Evolutionary conservation across 225 moss, liverwort and hornwort species (phyloP).

Genomic region (Physcomitrellopsis africana): DNA sequence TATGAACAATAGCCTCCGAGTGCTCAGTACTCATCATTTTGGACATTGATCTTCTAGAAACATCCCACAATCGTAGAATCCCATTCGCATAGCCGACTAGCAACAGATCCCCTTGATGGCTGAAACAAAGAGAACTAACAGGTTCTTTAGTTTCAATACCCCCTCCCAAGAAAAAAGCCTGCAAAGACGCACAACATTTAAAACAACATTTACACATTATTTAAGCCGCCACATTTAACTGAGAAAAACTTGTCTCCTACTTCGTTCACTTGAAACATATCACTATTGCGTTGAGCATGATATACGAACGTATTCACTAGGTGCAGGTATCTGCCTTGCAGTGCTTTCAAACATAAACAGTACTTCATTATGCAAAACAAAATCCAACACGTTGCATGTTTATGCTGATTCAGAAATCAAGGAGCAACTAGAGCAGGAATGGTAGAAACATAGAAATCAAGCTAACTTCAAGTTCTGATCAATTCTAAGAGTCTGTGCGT

Average conservation of each 20-base stretch:
- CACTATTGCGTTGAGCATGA: not conserved
- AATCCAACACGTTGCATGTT: constrained; percentile 9
- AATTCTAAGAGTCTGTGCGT: not conserved
- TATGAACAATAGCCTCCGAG: constrained; percentile 82
- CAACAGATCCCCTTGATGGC: constrained; percentile 92
- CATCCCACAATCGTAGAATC: constrained; percentile 84
- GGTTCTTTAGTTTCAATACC: constrained; percentile 79
- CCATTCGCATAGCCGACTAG: constrained; percentile 95
- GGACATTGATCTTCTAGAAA: constrained; percentile 69
- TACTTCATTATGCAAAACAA: not conserved
- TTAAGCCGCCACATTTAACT: not conserved
- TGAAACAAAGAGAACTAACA: constrained; percentile 95
- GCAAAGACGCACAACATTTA: constrained; percentile 37
- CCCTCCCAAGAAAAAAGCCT: constrained; percentile 86
- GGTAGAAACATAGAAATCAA: constrained; percentile 8
- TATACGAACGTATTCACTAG: constrained; percentile 1
- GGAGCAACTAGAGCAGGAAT: constrained; percentile 4
- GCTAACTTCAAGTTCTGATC: constrained; percentile 21
- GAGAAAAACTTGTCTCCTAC: not conserved
- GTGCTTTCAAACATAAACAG: not conserved
- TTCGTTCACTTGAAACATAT: constrained; percentile 15
- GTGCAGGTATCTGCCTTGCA: not conserved
- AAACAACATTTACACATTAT: not conserved
- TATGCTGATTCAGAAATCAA: constrained; percentile 11
- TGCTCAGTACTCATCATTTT: constrained; percentile 81